Conservation (phyloP, 2,329 filamentous ascomycete genomes). For the Fonsecaea nubica region DNA sequence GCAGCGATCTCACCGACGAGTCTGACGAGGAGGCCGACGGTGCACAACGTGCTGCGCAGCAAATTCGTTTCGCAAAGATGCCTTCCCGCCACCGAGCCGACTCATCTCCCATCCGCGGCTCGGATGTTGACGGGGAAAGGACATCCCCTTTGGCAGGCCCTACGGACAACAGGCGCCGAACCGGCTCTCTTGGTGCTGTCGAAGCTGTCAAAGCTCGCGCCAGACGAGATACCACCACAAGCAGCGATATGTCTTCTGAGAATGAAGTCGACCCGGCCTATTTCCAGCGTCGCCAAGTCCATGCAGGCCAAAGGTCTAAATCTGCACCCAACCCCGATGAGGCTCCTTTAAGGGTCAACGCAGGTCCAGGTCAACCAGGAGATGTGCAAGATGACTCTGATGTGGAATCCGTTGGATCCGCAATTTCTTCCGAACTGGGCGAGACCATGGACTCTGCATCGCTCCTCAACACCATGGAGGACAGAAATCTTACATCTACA, state of each 20-base stretch:
- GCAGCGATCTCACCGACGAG: slow-evolving; percentile 70
- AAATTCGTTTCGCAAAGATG: slow-evolving; percentile 97
- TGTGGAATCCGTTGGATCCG: slow-evolving; percentile 56
- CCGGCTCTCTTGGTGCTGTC: slow-evolving; percentile 63
- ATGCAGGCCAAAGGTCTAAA: slow-evolving; percentile 48
- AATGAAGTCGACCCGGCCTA: slow-evolving; percentile 63
- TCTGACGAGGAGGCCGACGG: slow-evolving; percentile 67
- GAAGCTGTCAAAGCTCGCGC: slow-evolving; percentile 61
- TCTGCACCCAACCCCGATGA: slow-evolving; percentile 37
- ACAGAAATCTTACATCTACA: slow-evolving; percentile 51
- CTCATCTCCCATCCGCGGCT: slow-evolving; percentile 78
- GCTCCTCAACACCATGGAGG: slow-evolving; percentile 59
- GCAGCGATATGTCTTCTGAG: slow-evolving; percentile 70
- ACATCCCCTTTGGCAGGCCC: slow-evolving; percentile 62
- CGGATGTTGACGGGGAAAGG: slow-evolving; percentile 57
- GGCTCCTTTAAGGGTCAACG: neutral
- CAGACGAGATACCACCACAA: slow-evolving; percentile 68
- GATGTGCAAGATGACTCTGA: slow-evolving; percentile 54
- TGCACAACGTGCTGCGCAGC: slow-evolving; percentile 70
- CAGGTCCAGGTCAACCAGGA: slow-evolving; percentile 27
- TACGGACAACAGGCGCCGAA: slow-evolving; percentile 55
- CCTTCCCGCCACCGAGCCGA: slow-evolving; percentile 83
- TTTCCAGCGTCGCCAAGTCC: slow-evolving; percentile 61
- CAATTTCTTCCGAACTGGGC: slow-evolving; percentile 62
- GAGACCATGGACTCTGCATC: slow-evolving; percentile 63